phyloP scores from a whole-genome alignment of 2,329 filamentous ascomycete species.

The Beauveria varroae region DNA sequence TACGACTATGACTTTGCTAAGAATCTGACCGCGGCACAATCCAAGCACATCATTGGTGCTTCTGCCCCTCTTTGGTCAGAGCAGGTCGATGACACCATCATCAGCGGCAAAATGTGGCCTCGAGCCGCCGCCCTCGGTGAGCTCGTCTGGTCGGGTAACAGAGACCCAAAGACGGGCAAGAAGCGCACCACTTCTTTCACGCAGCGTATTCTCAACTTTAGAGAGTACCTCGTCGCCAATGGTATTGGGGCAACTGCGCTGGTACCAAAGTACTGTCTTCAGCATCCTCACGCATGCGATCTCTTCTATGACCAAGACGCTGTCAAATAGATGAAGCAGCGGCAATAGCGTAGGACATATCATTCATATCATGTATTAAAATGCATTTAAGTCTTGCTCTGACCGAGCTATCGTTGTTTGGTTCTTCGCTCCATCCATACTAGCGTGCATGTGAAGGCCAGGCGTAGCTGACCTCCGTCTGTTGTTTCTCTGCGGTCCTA shows the following conservation, averaged over 20 bases:
- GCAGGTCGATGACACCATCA: conserved; percentile 44
- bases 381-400: not conserved
- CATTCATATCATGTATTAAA: conserved; percentile 1
- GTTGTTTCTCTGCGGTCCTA: no score
- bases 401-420: not conserved
- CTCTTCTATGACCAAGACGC: conserved; percentile 43
- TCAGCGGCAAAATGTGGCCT: conserved; percentile 47
- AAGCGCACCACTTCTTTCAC: conserved; percentile 8
- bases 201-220: conserved; percentile 9
- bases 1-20: conserved; percentile 50
- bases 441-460: not conserved
- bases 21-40: conserved; percentile 38
- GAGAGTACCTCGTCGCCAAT: conserved; percentile 9
- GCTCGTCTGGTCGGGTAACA: conserved; percentile 48
- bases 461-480: no score
- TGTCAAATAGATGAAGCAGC: conserved; percentile 6
- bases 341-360: not conserved
- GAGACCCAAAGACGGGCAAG: conserved; percentile 26
- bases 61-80: conserved; percentile 46
- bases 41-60: conserved; percentile 42
- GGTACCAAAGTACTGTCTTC: conserved; percentile 50
- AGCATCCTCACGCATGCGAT: conserved; percentile 52
- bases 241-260: conserved; percentile 33
- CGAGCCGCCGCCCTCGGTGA: conserved; percentile 49
- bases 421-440: not conserved